Evolutionary conservation across 2,329 filamentous ascomycete species (phyloP).

Genomic region (Trichothecium sympodiale): DNA sequence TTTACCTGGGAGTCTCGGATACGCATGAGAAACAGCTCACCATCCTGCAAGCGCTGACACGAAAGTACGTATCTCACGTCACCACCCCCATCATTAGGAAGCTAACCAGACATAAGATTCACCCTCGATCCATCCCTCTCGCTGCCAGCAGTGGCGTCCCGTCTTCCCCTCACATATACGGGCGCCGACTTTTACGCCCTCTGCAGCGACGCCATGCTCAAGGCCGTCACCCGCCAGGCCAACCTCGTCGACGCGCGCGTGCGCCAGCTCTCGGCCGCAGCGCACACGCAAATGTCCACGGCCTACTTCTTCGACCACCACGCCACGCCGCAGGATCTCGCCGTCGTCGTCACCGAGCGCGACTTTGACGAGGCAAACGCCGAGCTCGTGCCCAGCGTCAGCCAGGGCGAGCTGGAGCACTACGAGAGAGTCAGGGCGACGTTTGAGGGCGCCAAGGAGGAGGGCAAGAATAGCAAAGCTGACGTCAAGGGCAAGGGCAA

Average conservation of each 20-base stretch:
- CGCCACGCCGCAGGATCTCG: conserved; percentile 69
- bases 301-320: conserved; percentile 95
- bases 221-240: conserved; percentile 89
- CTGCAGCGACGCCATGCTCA: conserved; percentile 97
- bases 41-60: conserved; percentile 85
- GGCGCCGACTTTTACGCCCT: conserved; percentile 95
- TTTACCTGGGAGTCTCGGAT: conserved; percentile 92
- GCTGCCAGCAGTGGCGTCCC: conserved; percentile 60
- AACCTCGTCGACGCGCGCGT: conserved; percentile 76
- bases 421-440: conserved; percentile 74
- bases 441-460: conserved; percentile 55
- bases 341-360: conserved; percentile 77
- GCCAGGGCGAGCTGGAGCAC: conserved; percentile 80
- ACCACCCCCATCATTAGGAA: neutral
- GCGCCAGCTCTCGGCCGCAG: conserved; percentile 47
- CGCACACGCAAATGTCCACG: conserved; percentile 48
- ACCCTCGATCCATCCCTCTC: conserved; percentile 71
- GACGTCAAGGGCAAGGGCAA: conserved; percentile 22
- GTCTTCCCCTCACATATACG: conserved; percentile 89
- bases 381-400: conserved; percentile 90
- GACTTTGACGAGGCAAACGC: conserved; percentile 50
- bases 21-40: conserved; percentile 94
- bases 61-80: conserved; percentile 56
- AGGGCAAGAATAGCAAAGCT: conserved; percentile 25
- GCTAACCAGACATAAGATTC: conserved; percentile 49